Base-by-base conservation (phyloP, 495 filamentous ascomycete genomes). In the Tuber brumale region DNA sequence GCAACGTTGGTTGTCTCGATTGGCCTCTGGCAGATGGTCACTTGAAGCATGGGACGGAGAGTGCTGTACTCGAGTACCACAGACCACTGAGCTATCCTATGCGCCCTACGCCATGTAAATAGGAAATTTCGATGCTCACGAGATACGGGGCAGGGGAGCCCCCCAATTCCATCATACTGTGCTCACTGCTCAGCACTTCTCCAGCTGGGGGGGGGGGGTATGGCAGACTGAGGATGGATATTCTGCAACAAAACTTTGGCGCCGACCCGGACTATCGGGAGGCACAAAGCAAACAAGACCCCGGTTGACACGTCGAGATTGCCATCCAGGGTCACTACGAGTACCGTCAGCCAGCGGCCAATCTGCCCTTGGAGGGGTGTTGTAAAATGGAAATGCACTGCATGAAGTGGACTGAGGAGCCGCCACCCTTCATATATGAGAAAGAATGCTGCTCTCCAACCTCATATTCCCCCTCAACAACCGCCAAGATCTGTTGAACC, bases 271-370 rank as follows among this genome's bases (percentile, higher is more conserved):
- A 39, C 73, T 31, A 43, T 79, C 57, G 78, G 77, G 73, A 66
- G 16, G 57, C 46, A 66, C 69, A 79, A 79, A 75, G 70, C 70
- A 79, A 79, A 72, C 77, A 72, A 61, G 48, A 42, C 39, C 46
- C 70, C 72, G 69, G 51, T 72, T 79, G 78, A 79, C 78, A 79
- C 78, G 78, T 79, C 78, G 76, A 79, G 76, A 72, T 72, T 79
- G 43, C 73, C 72, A 48, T 70, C 43, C 75, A 70, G 74, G 75
- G 61, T 45, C 48, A 35, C 69, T n/a, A n/a, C n/a, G n/a, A n/a
- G n/a, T n/a, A 19, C 69, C 37, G 61, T 23, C 73, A 71, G 69
- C 74, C 69, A 75, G 69, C 72, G 51, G 44, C 70, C 71, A 57
- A 7, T 70, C 73, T 39, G 27, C 57, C 14, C 31, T 35, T 35